Evolutionary conservation across 371 early-diverging fungal genomes (phyloP), one percentile per base, ranked within the genome.

Genomic region (Dinochytrium kinnereticum): DNA sequence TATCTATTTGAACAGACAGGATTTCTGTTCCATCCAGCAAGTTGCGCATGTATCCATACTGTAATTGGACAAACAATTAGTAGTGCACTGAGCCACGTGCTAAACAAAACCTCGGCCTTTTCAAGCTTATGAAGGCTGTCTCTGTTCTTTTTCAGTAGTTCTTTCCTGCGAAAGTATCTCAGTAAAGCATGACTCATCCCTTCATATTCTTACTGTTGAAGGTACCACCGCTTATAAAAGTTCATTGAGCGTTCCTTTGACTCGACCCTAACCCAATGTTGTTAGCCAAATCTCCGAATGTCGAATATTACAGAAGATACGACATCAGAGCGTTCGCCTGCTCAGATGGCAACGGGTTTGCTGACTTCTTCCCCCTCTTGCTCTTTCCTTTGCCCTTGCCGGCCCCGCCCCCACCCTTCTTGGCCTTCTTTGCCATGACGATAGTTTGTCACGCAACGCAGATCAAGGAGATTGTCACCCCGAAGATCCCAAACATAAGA

Each of bases 21-120:
- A 13, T 40, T 7, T 66, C 66, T 21, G 66, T 44, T 5, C 44
- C 37, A 37, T 66, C 66, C 17, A 66, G 44, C 5, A 66, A 24
- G 28, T 66, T 38, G 13, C 66, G 38, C 40, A 66, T 40, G 26
- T 15, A 66, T 17, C 66, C 66, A 40, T 66, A 66, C 66, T 66
- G 28, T 13, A 38, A 13, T 19, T 17, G 5, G 15, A 13, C 37
- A 44, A 44, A 24, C 5, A 40, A 7, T 13, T 24, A 40, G 39
- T 30, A 2, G 17, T 3, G 17, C 10, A 5, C 15, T 40, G 13
- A 17, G 13, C 7, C 7, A 44, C 7, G 19, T 44, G 44, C 44
- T 44, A 44, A 44, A 19, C 13, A 44, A 19, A 2, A 40, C 66
- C 66, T 66, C 49, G 2, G 38, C 7, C 28, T 66, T 66, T 30